These are phyloP conservation scores for Fusarium pininemorale DNA, from an alignment of 2,329 filamentous ascomycete genomes.

Conservation along the genomic window DNA sequence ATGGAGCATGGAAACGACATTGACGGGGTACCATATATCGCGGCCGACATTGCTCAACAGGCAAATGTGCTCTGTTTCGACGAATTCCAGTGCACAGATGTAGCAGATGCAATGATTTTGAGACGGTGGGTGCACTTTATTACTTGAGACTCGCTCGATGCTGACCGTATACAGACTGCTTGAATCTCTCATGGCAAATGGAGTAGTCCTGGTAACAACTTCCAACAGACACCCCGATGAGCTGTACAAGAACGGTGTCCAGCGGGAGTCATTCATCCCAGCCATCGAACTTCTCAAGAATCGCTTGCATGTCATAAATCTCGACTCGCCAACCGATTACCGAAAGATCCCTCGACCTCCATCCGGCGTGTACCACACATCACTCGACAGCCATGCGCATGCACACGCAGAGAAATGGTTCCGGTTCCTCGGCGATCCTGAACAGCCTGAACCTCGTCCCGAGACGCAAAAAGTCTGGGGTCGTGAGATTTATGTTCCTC, in stretches of 20 bases:
- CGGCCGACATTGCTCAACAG: constrained; percentile 89
- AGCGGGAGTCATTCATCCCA: constrained; percentile 93
- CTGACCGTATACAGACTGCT: constrained; percentile 66
- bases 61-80: constrained; percentile 94
- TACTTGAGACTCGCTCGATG: neutral
- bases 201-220: constrained; percentile 95
- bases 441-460: constrained; percentile 76
- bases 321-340: constrained; percentile 96
- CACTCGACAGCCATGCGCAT: constrained; percentile 79
- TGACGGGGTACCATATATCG: constrained; percentile 90
- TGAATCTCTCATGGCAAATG: constrained; percentile 92
- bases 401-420: constrained; percentile 96
- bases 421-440: constrained; percentile 86
- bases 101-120: constrained; percentile 98
- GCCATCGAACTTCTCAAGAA: constrained; percentile 92
- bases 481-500: constrained; percentile 85
- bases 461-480: constrained; percentile 92
- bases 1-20: constrained; percentile 88
- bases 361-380: constrained; percentile 92
- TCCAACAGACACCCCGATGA: constrained; percentile 97
- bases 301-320: constrained; percentile 87
- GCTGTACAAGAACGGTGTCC: constrained; percentile 97
- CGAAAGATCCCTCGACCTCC: constrained; percentile 94
- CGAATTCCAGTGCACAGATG: constrained; percentile 98
- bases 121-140: constrained; percentile 62